phyloP scores from a whole-genome alignment of 345 rosid species.

The Hypericum perforatum region DNA sequence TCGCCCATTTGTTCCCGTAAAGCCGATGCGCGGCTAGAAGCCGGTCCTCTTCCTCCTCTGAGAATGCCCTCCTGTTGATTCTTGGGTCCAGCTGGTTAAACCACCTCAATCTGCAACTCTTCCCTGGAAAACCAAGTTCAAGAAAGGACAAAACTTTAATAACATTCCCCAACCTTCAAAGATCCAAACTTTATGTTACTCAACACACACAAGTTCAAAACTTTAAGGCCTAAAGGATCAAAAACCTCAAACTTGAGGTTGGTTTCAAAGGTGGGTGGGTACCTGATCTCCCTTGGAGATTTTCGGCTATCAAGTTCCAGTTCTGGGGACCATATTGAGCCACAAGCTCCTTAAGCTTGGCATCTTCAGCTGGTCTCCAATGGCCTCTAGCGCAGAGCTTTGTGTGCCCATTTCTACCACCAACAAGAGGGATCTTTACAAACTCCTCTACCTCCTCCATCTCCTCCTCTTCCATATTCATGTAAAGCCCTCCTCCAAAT shows the following conservation, averaged over 20 bases:
- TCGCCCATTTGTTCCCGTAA: constrained; percentile 90
- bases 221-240: too few species aligned
- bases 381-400: constrained; percentile 72
- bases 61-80: constrained; percentile 66
- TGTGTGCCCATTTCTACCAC: constrained; percentile 23
- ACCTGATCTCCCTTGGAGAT: constrained; percentile 93
- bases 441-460: constrained; percentile 19
- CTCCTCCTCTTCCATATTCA: too few species aligned
- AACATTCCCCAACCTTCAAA: too few species aligned
- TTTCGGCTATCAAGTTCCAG: constrained; percentile 86
- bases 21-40: constrained; percentile 57
- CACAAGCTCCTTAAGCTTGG: constrained; percentile 74
- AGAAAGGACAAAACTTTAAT: too few species aligned
- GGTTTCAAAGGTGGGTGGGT: not conserved
- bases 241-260: not conserved
- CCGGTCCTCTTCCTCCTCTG: constrained; percentile 76
- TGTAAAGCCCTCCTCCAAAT: too few species aligned
- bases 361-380: constrained; percentile 92
- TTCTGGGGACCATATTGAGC: constrained; percentile 78
- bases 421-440: constrained; percentile 9
- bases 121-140: constrained; percentile 39
- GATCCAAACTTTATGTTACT: too few species aligned
- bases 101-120: constrained; percentile 96
- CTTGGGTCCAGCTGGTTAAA: constrained; percentile 90
- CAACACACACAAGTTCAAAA: too few species aligned